phyloP scores from a whole-genome alignment of 2,329 filamentous ascomycete species.

The Fusarium udum region DNA sequence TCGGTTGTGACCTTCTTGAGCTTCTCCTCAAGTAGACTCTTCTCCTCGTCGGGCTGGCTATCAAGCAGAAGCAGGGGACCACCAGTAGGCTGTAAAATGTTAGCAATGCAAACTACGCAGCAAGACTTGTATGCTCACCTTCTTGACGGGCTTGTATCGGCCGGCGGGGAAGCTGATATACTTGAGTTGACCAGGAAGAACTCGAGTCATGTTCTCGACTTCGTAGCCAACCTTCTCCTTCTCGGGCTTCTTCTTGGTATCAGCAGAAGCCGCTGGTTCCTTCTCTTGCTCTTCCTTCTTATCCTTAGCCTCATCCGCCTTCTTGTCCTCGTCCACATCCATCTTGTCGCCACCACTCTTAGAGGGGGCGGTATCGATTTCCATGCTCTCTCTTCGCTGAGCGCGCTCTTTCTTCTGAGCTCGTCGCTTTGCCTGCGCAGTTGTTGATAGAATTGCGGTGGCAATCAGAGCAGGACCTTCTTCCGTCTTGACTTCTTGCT shows the following conservation, averaged over 20 bases:
- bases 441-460: conserved; percentile 94
- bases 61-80: conserved; percentile 93
- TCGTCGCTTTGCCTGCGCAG: conserved; percentile 93
- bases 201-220: conserved; percentile 95
- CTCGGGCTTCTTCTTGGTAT: conserved; percentile 87
- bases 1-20: conserved; percentile 80
- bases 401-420: conserved; percentile 94
- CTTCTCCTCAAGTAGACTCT: conserved; percentile 88
- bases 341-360: conserved; percentile 79
- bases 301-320: conserved; percentile 61
- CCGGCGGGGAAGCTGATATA: conserved; percentile 92
- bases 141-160: conserved; percentile 89
- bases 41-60: conserved; percentile 79
- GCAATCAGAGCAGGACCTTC: conserved; percentile 94
- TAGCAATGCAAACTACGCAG: conserved; percentile 23
- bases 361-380: conserved; percentile 79
- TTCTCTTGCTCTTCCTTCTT: conserved; percentile 72
- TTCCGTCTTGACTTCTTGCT: conserved; percentile 93
- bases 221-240: conserved; percentile 98
- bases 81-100: conserved; percentile 77
- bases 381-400: conserved; percentile 92
- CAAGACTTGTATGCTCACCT: conserved; percentile 64
- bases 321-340: conserved; percentile 79
- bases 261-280: conserved; percentile 61
- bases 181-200: conserved; percentile 91